Conservation (phyloP, 805 yeast genomes). For the Starmerella apicola region DNA sequence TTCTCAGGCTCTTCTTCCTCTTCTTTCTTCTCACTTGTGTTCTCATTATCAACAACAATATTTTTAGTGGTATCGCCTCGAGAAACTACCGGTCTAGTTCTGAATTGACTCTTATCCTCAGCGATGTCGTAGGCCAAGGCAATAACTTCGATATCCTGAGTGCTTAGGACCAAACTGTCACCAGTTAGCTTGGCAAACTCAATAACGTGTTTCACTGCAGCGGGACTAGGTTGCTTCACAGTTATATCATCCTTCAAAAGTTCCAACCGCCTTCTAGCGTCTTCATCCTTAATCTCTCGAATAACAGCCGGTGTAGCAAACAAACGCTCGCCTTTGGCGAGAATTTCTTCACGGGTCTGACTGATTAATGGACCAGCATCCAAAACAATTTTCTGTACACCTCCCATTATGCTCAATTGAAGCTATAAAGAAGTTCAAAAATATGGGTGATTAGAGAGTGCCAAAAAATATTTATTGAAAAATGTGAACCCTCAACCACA, state of each 20-base stretch:
- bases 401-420: constrained; percentile 5
- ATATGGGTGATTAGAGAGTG: too few species aligned
- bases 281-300: constrained; percentile 75
- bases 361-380: constrained; percentile 95
- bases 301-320: constrained; percentile 88
- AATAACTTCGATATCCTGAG: constrained; percentile 82
- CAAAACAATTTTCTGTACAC: constrained; percentile 47
- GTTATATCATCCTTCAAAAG: constrained; percentile 71
- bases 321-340: constrained; percentile 56
- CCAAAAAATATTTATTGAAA: too few species aligned
- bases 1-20: constrained; percentile 3
- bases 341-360: constrained; percentile 62
- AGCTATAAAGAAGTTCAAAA: neutral
- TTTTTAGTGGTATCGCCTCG: constrained; percentile 1
- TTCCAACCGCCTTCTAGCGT: constrained; percentile 62
- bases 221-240: constrained; percentile 62
- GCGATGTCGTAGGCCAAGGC: constrained; percentile 77
- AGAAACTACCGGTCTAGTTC: constrained; percentile 15
- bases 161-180: constrained; percentile 75
- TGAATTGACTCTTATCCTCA: constrained; percentile 18
- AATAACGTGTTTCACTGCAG: constrained; percentile 49
- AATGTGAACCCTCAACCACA: too few species aligned
- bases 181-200: constrained; percentile 82
- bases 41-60: constrained; percentile 9
- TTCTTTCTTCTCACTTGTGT: constrained; percentile 1